Evolutionary conservation across 2,329 filamentous ascomycete species (phyloP).

Genomic region (Nemania sp.): DNA sequence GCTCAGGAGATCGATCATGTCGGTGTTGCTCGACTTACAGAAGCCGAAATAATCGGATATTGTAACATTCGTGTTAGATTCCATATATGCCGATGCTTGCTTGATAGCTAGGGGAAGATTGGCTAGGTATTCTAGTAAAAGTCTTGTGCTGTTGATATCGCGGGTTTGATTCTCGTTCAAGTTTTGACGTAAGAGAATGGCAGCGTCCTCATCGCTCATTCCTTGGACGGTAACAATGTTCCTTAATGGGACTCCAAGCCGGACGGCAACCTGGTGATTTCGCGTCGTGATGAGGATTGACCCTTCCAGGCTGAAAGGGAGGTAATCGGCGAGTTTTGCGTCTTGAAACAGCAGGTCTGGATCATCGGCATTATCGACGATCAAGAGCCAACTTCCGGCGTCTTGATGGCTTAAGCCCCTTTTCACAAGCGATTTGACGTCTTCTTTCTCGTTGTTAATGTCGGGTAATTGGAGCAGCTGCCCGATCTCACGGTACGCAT

Average conservation of each 20-base stretch:
- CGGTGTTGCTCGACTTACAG: slow-evolving; percentile 31
- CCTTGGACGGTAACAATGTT: background rate
- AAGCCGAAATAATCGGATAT: slow-evolving; percentile 35
- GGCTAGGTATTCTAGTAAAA: slow-evolving; percentile 35
- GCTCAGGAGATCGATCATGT: slow-evolving; percentile 36
- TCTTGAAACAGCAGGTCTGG: background rate
- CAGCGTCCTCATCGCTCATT: slow-evolving; percentile 3
- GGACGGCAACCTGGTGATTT: background rate
- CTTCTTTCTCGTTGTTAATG: background rate
- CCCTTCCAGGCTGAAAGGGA: background rate
- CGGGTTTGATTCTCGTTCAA: background rate
- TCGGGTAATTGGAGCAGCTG: background rate
- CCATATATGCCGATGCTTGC: slow-evolving; percentile 12
- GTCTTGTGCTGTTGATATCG: slow-evolving; percentile 2
- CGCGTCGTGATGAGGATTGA: background rate
- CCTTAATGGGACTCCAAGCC: background rate
- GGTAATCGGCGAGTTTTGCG: background rate
- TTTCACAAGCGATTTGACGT: background rate
- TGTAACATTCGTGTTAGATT: slow-evolving; percentile 12
- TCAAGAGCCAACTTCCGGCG: background rate
- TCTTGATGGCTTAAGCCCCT: background rate
- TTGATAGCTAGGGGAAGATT: slow-evolving; percentile 13
- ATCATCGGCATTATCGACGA: background rate
- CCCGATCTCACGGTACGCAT: background rate
- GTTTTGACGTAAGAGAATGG: background rate